Base-by-base conservation (phyloP, 2,329 filamentous ascomycete species). In the Arthrobotrys musiformis region DNA sequence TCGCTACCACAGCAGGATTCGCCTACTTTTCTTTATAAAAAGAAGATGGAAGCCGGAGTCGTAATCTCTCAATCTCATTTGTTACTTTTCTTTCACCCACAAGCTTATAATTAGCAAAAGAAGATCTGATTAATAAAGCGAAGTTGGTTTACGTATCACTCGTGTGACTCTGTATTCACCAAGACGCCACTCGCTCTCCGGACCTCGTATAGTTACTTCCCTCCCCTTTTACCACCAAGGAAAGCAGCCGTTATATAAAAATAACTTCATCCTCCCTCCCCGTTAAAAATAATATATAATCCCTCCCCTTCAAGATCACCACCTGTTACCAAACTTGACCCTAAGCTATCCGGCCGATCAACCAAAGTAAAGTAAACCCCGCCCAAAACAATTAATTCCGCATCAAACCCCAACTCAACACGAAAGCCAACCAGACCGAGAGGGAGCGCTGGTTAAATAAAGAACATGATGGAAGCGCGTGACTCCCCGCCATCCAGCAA, bases 401-500 rank as follows among this genome's bases (percentile, higher is more conserved):
- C 15, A 50, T 46, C 42, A 46, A 46, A 11, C 37, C 4, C 46
- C 19, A 2, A 24, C n/a, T 2, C 22, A 54, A 54, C 48, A 33
- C 24, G 26, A 33, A 54, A 50, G 13, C 3, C 15, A 13, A 40
- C 6, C 6, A n/a, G 4, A 40, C 7, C 6, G 13, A 40, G 17
- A 48, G n/a, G n/a, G n/a, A n/a, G n/a, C n/a, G n/a, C n/a, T n/a
- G n/a, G n/a, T n/a, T n/a, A n/a, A n/a, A n/a, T n/a, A 24, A 13
- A 24, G 13, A 26, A 33, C 26, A 33, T 17, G 30, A 58, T 58
- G 54, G 54, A 58, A 26, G 54, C 54, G 54, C 54, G 54, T 58
- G 54, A 58, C 54, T 58, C 30, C 9, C 6, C 11, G 33, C 17
- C 40, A 11, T 40, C 54, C 24, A 6, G 19, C 33, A 58, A 37